Evolutionary conservation across 331 rosid genomes (phyloP).

Genomic region (Pyrus hybrid): DNA sequence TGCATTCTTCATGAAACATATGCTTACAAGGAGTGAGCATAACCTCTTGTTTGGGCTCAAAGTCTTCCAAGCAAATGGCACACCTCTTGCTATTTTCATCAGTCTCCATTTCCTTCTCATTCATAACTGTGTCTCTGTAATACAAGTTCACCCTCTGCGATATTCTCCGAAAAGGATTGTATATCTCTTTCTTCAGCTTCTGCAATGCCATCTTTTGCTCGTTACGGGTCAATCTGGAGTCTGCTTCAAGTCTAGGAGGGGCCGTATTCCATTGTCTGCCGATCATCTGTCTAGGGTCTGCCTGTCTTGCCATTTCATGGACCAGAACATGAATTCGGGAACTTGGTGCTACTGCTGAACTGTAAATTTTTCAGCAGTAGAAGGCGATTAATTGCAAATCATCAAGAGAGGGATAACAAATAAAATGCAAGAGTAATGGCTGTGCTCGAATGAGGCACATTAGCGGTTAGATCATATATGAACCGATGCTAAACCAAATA

Average conservation of each 20-base stretch:
- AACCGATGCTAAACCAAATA: background rate
- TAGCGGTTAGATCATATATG: background rate
- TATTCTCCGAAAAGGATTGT: conserved; percentile 33
- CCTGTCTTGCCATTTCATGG: background rate
- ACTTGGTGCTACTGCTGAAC: background rate
- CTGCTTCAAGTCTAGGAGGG: conserved; percentile 14
- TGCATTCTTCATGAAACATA: conserved; percentile 83
- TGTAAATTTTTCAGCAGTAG: background rate
- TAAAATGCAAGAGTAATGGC: background rate
- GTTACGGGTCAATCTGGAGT: conserved; percentile 20
- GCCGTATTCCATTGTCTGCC: conserved; percentile 16
- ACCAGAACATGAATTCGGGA: background rate
- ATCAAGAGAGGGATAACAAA: background rate
- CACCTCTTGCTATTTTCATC: conserved; percentile 58
- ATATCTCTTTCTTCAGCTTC: conserved; percentile 46
- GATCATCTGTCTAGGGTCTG: background rate
- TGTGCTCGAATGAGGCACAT: background rate
- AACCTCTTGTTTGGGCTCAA: conserved; percentile 56
- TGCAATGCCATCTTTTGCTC: conserved; percentile 34
- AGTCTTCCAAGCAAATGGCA: conserved; percentile 74
- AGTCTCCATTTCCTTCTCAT: conserved; percentile 7
- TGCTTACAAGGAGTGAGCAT: conserved; percentile 76
- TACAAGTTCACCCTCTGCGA: conserved; percentile 34
- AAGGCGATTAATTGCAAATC: background rate
- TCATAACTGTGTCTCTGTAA: conserved; percentile 35